Evolutionary conservation across 2,329 filamentous ascomycete species (phyloP), one percentile per base, ranked within the genome.

Genomic region (Teratosphaeria gauchensis): DNA sequence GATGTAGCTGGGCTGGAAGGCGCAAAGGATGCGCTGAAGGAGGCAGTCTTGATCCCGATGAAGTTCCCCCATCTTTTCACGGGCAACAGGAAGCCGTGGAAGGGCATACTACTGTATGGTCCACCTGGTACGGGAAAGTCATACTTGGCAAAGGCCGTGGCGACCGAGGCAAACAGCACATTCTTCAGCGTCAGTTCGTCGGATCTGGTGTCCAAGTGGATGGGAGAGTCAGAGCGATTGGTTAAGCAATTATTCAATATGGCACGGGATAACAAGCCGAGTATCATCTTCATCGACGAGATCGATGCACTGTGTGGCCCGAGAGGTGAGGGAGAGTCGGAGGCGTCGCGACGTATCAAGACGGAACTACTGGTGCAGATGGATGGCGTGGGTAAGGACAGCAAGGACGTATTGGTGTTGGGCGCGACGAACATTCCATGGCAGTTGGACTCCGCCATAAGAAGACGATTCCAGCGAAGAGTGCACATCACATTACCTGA

Each of bases 101-200:
- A 96, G 76, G 94, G 94, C 48, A 99, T 99, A 68, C 74, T 99
- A 73, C 81, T 99, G 21, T 99, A 97, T 71, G 94, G 94, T 0
- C 94, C 94, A 1, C 94, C 94, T 0, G 94, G 94, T 70, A 99
- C 94, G 4, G 94, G 94, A 78, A 99, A 99, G 80, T 94, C 89
- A 79, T 96, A 96, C 74, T 79, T 99, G 57, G 94, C 94, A 62
- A 99, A 97, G 75, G 94, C 94, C 2, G 92, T 99, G 55, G 94
- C 94, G 56, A 99, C 94, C 19, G 94, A 99, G 76, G 94, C 94
- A 60, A 97, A 99, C 75, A 96, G 92, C 75, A 97, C 94, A 3
- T 99, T 99, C 73, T 99, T 99, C 82, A 96, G 91, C 71, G 92
- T 99, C 65, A 95, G 90, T 76, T 95, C 90, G 80, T 95, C 90